Evolutionary conservation across 768 basidiomycete genomes (phyloP), one percentile per base, ranked within the genome.

Genomic region (Zangia roseola): DNA sequence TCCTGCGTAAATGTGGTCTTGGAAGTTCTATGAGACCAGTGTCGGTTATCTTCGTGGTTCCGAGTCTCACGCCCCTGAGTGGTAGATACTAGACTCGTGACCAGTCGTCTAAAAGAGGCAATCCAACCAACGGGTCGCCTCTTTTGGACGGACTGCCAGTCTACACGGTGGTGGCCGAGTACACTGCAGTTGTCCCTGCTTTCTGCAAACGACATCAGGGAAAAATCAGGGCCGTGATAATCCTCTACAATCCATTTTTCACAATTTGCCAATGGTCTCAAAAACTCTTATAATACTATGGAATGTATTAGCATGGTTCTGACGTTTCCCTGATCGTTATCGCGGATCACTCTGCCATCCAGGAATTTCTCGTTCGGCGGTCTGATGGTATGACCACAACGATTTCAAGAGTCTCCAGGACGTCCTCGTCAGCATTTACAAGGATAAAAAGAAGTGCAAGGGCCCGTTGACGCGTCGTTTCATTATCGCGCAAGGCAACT

Each of bases 181-280:
- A n/a, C n/a, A n/a, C n/a, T n/a, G n/a, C n/a, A n/a, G 92, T 94
- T 60, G 97, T 98, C 51, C 92, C 97, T 0, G 91, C 97, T 1
- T 99, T 98, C 71, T 91, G 89, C 76, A 98, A 99, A 67, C 84
- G 95, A 53, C n/a, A n/a, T n/a, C n/a, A n/a, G n/a, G 94, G 94
- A 2, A 95, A 99, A 61, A 83, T 99, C 61, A 94, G n/a, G n/a
- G n/a, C n/a, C n/a, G n/a, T n/a, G n/a, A n/a, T n/a, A n/a, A n/a
- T n/a, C n/a, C n/a, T n/a, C n/a, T n/a, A n/a, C n/a, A n/a, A n/a
- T n/a, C n/a, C n/a, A n/a, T n/a, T n/a, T n/a, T n/a, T n/a, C n/a
- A n/a, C n/a, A n/a, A n/a, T n/a, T n/a, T n/a, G n/a, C n/a, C n/a
- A n/a, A n/a, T n/a, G n/a, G n/a, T n/a, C n/a, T n/a, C n/a, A n/a